Base-by-base conservation (phyloP, 2,329 filamentous ascomycete genomes). In the Fusarium stilboides region DNA sequence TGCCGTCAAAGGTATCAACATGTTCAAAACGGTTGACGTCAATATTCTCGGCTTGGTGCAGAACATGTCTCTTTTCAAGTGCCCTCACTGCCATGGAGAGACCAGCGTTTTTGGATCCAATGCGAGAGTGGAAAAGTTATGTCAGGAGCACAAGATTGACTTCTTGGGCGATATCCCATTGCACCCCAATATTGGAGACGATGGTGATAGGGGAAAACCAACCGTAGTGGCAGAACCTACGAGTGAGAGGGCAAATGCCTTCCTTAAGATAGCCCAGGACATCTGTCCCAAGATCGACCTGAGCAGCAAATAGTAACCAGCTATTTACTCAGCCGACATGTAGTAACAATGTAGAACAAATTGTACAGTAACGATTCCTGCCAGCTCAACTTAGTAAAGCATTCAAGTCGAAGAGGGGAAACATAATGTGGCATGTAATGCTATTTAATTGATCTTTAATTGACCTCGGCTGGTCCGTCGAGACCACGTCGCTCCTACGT, bases 81-180 rank as follows among this genome's bases (percentile, higher is more conserved):
- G 94, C 72, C 93, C 93, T 1, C 87, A 91, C 70, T 98, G 94
- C 75, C 85, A 88, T 8, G 85, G 88, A n/a, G 85, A 90, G 70
- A 93, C 91, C 5, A 89, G 88, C 65, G 89, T 97, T 22, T 96
- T 97, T 76, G 92, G 92, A 3, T 85, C 86, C 1, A 84, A 85
- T 37, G 86, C 88, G 60, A 88, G 89, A 17, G 92, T 95, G 1
- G 81, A 84, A 37, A 85, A 83, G 28, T 87, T 94, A 72, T 97
- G 94, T 75, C 79, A 83, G 34, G 89, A 93, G 60, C 85, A 94
- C 43, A 87, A 87, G 1, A 88, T 98, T 53, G 87, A 91, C n/a
- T 88, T 98, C 68, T 81, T 99, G 5, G 95, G 93, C 2, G 92
- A 98, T 77, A 91, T 99, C 40, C 95, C 95, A 8, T 84, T 99